Percentiles rank a stretch among this genome's conserved stretches.
These are phyloP conservation scores for Ceratobasidium sp. DNA, from an alignment of 1,284 basidiomycete genomes.

Conservation along the genomic window DNA sequence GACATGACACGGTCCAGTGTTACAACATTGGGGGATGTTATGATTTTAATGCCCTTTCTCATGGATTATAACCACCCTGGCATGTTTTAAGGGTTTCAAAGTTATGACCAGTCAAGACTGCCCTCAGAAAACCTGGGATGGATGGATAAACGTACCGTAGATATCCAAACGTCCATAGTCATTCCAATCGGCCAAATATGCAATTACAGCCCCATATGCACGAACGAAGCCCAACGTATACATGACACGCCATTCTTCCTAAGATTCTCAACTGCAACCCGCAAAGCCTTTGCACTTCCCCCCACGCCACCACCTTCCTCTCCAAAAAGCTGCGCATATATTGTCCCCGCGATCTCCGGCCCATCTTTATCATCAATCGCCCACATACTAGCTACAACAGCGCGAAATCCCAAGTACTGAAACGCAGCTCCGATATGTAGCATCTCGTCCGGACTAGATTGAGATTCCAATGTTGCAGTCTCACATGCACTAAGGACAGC, in stretches of 20 bases:
- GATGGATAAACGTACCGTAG: no score
- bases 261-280: no score
- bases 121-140: no score
- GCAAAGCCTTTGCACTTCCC: not conserved
- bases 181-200: no score
- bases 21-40: no score
- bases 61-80: no score
- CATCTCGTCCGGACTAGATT: not conserved
- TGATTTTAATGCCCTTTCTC: no score
- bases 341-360: not conserved
- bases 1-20: no score
- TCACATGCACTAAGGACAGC: slow-evolving; percentile 17
- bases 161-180: no score
- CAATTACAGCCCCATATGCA: not conserved
- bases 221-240: not conserved
- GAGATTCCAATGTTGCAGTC: not conserved
- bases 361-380: slow-evolving; percentile 13
- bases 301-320: not conserved
- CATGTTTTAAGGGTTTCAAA: no score
- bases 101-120: no score
- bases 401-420: not conserved
- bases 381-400: not conserved
- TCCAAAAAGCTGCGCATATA: slow-evolving; percentile 23
- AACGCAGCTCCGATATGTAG: not conserved
- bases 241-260: not conserved